A percentile compares a stretch with the other conserved stretches of the same genome.
These are phyloP conservation scores for Daldinia loculata DNA, from an alignment of 495 filamentous ascomycete genomes.

Conservation along the genomic window DNA sequence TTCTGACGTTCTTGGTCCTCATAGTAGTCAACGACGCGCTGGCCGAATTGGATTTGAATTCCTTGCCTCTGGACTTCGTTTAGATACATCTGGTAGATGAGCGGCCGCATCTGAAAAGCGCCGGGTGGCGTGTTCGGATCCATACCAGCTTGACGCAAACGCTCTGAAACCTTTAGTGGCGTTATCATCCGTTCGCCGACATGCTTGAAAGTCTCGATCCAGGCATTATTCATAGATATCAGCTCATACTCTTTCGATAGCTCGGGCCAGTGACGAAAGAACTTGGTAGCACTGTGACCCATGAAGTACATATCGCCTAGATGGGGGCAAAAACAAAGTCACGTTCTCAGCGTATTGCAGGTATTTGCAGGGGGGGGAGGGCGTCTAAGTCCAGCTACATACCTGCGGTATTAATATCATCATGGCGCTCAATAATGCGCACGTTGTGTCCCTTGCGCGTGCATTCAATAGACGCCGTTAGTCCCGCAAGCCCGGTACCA, in stretches of 20 bases:
- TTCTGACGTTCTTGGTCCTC: conserved; percentile 55
- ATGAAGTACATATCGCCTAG: conserved; percentile 67
- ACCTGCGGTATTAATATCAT: conserved; percentile 53
- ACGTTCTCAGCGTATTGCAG: conserved; percentile 11
- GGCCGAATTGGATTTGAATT: conserved; percentile 62
- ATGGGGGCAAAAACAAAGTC: background rate
- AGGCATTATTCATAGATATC: conserved; percentile 57
- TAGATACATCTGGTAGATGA: conserved; percentile 65
- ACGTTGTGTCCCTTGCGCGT: conserved; percentile 71
- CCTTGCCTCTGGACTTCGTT: conserved; percentile 59
- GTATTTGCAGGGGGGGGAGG: background rate
- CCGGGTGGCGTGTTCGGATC: conserved; percentile 53
- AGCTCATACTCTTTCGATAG: conserved; percentile 57
- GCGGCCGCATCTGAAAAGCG: conserved; percentile 58
- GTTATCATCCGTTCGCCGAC: conserved; percentile 57
- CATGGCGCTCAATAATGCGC: conserved; percentile 61
- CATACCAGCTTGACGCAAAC: conserved; percentile 47
- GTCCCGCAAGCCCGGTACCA: conserved; percentile 69
- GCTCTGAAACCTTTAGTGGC: conserved; percentile 53
- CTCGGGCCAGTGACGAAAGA: conserved; percentile 67
- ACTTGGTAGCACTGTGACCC: conserved; percentile 56
- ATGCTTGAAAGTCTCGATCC: conserved; percentile 63
- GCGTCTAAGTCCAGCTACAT: conserved; percentile 3
- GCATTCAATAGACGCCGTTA: conserved; percentile 71
- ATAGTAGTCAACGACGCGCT: conserved; percentile 59